phyloP scores from a whole-genome alignment of 345 rosid genomes.

The Eucalyptus shirleyi region DNA sequence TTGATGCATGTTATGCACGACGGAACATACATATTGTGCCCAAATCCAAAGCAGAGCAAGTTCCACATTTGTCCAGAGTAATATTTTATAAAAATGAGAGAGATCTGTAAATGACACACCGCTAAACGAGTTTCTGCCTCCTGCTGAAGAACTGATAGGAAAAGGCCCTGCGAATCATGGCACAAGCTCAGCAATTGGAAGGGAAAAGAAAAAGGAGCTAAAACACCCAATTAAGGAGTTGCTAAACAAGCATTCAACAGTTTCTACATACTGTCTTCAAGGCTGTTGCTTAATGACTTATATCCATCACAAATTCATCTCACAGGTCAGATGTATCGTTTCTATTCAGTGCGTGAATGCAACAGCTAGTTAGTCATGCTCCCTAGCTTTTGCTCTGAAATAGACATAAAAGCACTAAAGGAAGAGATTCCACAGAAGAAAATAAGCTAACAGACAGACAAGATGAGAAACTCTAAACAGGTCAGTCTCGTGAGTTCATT shows the following conservation, averaged over 20 bases:
- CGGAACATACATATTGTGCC: background rate
- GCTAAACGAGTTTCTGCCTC: constrained; percentile 65
- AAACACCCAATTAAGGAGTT: too few species aligned
- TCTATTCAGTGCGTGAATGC: background rate
- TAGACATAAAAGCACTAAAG: background rate
- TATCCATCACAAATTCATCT: constrained; percentile 5
- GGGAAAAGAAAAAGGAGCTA: too few species aligned
- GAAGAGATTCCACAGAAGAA: background rate
- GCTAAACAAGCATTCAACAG: too few species aligned
- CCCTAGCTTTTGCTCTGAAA: background rate
- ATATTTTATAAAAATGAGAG: background rate
- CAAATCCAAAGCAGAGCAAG: background rate
- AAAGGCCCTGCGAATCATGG: constrained; percentile 8
- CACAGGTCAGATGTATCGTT: background rate
- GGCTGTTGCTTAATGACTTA: too few species aligned
- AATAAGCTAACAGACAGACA: background rate
- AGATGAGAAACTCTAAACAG: background rate
- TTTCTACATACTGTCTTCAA: too few species aligned
- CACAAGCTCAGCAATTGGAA: too few species aligned
- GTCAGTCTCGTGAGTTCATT: background rate
- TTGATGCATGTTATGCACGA: too few species aligned
- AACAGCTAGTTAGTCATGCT: background rate
- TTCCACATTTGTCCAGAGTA: background rate
- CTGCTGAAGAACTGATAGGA: constrained; percentile 65
- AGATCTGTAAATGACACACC: constrained; percentile 24